phyloP scores from a whole-genome alignment of 2,329 filamentous ascomycete genomes.

The Onygenales sp. region DNA sequence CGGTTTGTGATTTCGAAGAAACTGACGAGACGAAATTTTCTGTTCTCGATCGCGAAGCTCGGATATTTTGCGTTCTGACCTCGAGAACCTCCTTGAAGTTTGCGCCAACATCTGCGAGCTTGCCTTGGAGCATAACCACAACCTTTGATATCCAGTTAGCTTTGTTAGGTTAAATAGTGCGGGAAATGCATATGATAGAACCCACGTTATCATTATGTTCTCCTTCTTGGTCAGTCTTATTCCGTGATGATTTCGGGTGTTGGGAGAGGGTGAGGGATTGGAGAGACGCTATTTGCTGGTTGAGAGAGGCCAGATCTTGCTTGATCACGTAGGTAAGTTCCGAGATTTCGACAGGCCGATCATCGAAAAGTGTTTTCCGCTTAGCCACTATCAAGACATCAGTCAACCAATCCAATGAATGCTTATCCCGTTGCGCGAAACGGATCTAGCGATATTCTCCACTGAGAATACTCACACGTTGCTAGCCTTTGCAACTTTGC shows the following conservation, averaged over 20 bases:
- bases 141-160: slow-evolving; percentile 35
- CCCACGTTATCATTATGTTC: slow-evolving; percentile 90
- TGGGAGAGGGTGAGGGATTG: slow-evolving; percentile 68
- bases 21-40: slow-evolving; percentile 95
- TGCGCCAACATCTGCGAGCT: slow-evolving; percentile 81
- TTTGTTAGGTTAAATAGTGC: slow-evolving; percentile 10
- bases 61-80: slow-evolving; percentile 94
- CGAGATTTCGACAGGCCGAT: slow-evolving; percentile 91
- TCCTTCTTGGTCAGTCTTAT: slow-evolving; percentile 62
- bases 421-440: background rate
- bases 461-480: slow-evolving; percentile 48
- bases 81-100: slow-evolving; percentile 98
- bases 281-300: slow-evolving; percentile 79
- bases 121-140: slow-evolving; percentile 80
- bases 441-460: background rate
- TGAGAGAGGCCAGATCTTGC: slow-evolving; percentile 78
- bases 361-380: slow-evolving; percentile 93
- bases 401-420: background rate
- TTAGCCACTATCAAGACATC: slow-evolving; percentile 58
- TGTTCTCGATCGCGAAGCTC: slow-evolving; percentile 80
- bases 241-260: slow-evolving; percentile 50
- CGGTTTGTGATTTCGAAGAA: slow-evolving; percentile 60
- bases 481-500: slow-evolving; percentile 89
- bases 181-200: slow-evolving; percentile 9
- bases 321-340: slow-evolving; percentile 97